Evolutionary conservation across 139 green algal species (phyloP).

Genomic region (Yamagishiella unicocca): DNA sequence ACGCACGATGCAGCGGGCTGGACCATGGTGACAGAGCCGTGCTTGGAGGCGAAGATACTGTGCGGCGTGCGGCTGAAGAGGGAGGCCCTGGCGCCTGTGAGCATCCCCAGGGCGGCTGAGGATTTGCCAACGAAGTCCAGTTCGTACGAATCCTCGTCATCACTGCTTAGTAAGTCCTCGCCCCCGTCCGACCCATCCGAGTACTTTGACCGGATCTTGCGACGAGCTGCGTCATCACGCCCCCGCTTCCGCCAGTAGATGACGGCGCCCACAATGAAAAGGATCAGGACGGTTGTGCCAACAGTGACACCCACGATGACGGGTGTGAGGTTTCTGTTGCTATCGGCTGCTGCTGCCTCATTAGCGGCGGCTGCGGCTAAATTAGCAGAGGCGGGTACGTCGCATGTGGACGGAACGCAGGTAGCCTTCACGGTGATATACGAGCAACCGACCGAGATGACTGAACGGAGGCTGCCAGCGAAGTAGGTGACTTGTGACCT

Average conservation of each 20-base stretch:
- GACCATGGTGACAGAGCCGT: no score
- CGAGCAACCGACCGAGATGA: neutral
- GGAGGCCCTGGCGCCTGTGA: no score
- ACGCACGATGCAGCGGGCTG: no score
- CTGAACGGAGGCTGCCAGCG: neutral
- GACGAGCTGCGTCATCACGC: neutral
- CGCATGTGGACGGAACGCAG: constrained; percentile 5
- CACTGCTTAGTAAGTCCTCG: neutral
- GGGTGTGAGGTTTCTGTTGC: neutral
- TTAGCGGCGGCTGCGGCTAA: neutral
- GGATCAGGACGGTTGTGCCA: neutral
- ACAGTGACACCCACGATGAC: neutral
- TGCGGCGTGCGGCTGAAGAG: constrained; percentile 5
- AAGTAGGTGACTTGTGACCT: neutral
- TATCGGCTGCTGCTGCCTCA: neutral
- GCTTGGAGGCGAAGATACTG: no score
- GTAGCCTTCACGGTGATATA: constrained; percentile 1
- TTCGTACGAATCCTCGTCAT: neutral
- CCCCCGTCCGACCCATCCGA: neutral
- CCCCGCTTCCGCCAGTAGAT: neutral
- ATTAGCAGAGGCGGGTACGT: neutral
- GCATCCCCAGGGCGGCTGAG: no score
- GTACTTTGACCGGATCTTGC: neutral
- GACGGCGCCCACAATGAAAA: neutral
- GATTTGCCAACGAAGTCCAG: neutral